phyloP scores from a whole-genome alignment of 2,329 filamentous ascomycete genomes.

The Pseudocercospora eumusae region DNA sequence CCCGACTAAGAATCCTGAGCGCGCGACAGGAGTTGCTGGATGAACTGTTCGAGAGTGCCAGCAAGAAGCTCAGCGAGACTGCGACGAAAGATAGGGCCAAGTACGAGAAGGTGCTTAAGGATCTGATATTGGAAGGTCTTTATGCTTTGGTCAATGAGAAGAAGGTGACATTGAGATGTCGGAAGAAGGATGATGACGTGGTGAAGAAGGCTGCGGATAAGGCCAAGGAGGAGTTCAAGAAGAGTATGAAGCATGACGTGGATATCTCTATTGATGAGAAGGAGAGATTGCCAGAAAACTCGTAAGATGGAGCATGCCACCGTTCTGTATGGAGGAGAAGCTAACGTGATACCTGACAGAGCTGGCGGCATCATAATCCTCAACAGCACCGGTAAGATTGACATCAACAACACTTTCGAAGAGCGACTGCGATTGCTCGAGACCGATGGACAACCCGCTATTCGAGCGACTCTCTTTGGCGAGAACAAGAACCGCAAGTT shows the following conservation, averaged over 20 bases:
- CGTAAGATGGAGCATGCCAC: slow-evolving; percentile 61
- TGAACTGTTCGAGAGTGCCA: slow-evolving; percentile 78
- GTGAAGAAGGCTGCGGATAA: slow-evolving; percentile 76
- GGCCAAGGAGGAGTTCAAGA: slow-evolving; percentile 81
- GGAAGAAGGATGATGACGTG: slow-evolving; percentile 75
- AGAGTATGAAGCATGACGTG: slow-evolving; percentile 66
- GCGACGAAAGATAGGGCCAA: slow-evolving; percentile 66
- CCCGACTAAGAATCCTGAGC: slow-evolving; percentile 80
- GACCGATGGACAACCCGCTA: slow-evolving; percentile 77
- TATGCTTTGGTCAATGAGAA: slow-evolving; percentile 79
- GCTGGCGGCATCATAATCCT: slow-evolving; percentile 80
- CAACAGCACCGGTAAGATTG: slow-evolving; percentile 86
- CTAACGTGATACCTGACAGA: slow-evolving; percentile 52
- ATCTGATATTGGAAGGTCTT: slow-evolving; percentile 82
- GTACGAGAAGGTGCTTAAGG: slow-evolving; percentile 76
- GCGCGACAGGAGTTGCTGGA: slow-evolving; percentile 90
- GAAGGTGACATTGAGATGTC: slow-evolving; percentile 70
- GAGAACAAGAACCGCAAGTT: slow-evolving; percentile 96
- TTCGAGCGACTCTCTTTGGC: slow-evolving; percentile 86
- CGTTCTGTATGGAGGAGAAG: slow-evolving; percentile 1
- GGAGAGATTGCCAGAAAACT: slow-evolving; percentile 75
- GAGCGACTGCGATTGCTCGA: slow-evolving; percentile 84
- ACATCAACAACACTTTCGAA: slow-evolving; percentile 98
- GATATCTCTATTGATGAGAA: slow-evolving; percentile 73
- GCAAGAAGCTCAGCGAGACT: slow-evolving; percentile 65